phyloP scores from a whole-genome alignment of 768 basidiomycete genomes.

The Clathrus columnatus region DNA sequence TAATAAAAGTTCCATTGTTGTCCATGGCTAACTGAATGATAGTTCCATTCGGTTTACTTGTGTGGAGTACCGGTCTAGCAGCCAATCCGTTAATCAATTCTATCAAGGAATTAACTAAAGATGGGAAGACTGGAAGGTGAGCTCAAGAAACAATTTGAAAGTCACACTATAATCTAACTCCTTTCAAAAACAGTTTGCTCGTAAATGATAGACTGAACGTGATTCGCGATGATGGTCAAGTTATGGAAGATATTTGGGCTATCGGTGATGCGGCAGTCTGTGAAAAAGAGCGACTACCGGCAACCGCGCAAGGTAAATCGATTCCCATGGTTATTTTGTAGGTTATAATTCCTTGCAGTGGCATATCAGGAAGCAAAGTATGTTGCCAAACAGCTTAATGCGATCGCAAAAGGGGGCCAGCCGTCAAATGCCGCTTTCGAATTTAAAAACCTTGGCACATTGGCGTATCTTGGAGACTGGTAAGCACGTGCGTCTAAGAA shows the following conservation, averaged over 20 bases:
- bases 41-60: conserved; percentile 77
- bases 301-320: conserved; percentile 69
- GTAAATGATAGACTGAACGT: conserved; percentile 57
- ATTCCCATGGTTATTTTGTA: conserved; percentile 11
- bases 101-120: conserved; percentile 51
- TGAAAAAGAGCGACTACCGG: conserved; percentile 48
- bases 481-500: conserved; percentile 21
- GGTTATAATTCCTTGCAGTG: conserved; percentile 32
- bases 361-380: conserved; percentile 72
- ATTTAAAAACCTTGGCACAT: conserved; percentile 63
- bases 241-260: conserved; percentile 64
- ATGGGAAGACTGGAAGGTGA: conserved; percentile 49
- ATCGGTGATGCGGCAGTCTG: conserved; percentile 73
- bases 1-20: conserved; percentile 54
- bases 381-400: conserved; percentile 58
- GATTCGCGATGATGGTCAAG: conserved; percentile 41
- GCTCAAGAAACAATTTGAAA: background rate
- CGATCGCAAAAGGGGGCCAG: conserved; percentile 32
- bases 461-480: conserved; percentile 79
- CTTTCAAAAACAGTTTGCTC: conserved; percentile 25
- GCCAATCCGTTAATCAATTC: conserved; percentile 70
- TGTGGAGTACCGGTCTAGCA: conserved; percentile 83
- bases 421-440: conserved; percentile 45
- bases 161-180: background rate
- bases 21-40: too few relatives aligned